Percentiles rank a stretch among this genome's conserved stretches.
Conservation (phyloP, 805 yeast species). For the Candida silvicultrix region DNA sequence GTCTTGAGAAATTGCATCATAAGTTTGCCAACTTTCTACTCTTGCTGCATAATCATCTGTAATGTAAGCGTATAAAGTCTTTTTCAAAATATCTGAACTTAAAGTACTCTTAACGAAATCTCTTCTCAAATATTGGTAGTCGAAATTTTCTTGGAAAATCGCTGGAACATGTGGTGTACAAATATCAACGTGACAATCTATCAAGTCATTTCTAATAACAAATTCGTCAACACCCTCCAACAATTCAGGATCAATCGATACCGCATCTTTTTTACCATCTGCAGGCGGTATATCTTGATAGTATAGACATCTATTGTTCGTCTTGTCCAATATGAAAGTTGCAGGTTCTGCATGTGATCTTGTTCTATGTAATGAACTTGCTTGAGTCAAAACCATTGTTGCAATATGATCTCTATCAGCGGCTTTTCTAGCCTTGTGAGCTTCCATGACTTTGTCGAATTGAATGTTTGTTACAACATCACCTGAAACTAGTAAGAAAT, state of each 20-base stretch:
- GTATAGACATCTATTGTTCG: conserved; percentile 70
- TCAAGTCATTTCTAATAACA: conserved; percentile 81
- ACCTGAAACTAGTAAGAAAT: conserved; percentile 85
- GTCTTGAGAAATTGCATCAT: conserved; percentile 87
- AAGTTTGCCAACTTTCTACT: conserved; percentile 93
- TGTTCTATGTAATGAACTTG: conserved; percentile 78
- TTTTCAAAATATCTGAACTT: conserved; percentile 83
- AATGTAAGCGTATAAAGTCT: conserved; percentile 84
- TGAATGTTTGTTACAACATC: conserved; percentile 94
- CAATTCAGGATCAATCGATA: conserved; percentile 78
- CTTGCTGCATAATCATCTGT: conserved; percentile 81
- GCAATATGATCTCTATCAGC: conserved; percentile 86
- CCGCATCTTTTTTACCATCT: conserved; percentile 35
- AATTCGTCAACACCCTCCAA: conserved; percentile 70
- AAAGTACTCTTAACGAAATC: conserved; percentile 91
- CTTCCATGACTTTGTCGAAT: conserved; percentile 62
- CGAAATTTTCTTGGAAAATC: conserved; percentile 93
- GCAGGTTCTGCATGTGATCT: conserved; percentile 80
- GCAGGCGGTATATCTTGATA: conserved; percentile 70
- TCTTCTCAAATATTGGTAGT: conserved; percentile 77
- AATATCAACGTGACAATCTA: conserved; percentile 94
- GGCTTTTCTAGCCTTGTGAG: conserved; percentile 65
- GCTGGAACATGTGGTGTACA: conserved; percentile 94
- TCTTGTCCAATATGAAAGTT: conserved; percentile 71
- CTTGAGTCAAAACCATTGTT: conserved; percentile 88